Evolutionary conservation across 345 rosid genomes (phyloP), one percentile per base, ranked within the genome.

Genomic region (Mercurialis annua): DNA sequence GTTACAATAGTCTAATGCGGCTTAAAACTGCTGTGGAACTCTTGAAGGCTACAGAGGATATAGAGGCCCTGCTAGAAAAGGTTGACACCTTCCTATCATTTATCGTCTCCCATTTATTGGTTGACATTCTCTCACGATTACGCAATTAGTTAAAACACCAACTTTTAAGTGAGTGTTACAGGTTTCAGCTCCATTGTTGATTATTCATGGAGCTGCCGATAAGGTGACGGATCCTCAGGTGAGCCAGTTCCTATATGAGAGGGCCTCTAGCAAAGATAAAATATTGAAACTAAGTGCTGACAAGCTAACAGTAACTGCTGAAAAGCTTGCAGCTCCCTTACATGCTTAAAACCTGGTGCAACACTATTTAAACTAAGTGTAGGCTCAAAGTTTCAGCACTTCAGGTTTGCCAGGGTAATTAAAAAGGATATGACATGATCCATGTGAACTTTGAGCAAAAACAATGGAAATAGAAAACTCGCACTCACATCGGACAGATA

Each of bases 171-270:
- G n/a, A n/a, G 16, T 1, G 12, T 44, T 69, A 66, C 84, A 92
- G 98, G 90, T 90, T 54, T 87, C 94, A n/a, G 76, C 90, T 66
- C 98, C 98, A 26, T 69, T 93, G 75, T 74, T 90, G 76, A 84
- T 93, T 67, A 86, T 93, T 66, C 98, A 89, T 34, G 97, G 97
- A 73, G 97, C 86, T 24, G 92, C 83, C 0, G 98, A 93, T 68
- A 87, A 82, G 83, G 85, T 93, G 49, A 93, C 97, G 0, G 98
- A 90, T 84, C 97, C 96, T 8, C 50, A 62, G 18, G 83, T 90
- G 73, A 93, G 98, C 80, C 69, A 70, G 72, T 93, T 93, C 76
- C 94, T 93, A 16, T 84, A 87, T 21, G 80, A 88, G 48, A 76
- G 78, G 62, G 87, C 96, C 63, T 81, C 90, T 1, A 88, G 96